Evolutionary conservation across 805 yeast species (phyloP).

Genomic region (Ogataea glucozyma): DNA sequence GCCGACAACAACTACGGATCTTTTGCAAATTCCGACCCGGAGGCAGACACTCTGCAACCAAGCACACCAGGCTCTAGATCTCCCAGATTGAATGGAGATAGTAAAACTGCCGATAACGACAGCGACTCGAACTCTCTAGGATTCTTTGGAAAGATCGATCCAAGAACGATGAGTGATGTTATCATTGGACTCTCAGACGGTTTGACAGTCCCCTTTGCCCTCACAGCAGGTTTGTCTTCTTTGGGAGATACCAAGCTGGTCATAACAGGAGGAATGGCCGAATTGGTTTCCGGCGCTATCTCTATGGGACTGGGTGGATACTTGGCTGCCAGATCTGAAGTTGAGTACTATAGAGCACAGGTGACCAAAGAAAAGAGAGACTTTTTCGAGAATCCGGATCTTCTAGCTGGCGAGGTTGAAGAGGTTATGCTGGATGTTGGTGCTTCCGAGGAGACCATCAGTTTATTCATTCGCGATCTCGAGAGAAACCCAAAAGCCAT

Average conservation of each 20-base stretch:
- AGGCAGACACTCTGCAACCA: constrained; percentile 8
- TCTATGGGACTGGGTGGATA: constrained; percentile 98
- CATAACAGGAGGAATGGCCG: constrained; percentile 97
- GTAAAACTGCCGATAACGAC: background rate
- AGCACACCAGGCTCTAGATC: constrained; percentile 1
- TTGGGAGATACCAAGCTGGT: constrained; percentile 88
- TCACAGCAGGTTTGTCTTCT: constrained; percentile 92
- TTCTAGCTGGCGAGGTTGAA: constrained; percentile 73
- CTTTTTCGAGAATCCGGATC: constrained; percentile 63
- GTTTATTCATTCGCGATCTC: constrained; percentile 73
- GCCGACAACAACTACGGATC: constrained; percentile 17
- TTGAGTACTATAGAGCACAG: constrained; percentile 70
- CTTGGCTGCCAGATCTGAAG: constrained; percentile 89
- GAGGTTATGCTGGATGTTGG: constrained; percentile 79
- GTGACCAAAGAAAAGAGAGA: constrained; percentile 69
- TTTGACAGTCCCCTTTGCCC: constrained; percentile 96
- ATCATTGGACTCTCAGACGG: constrained; percentile 96
- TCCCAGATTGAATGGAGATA: constrained; percentile 5
- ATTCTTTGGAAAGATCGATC: constrained; percentile 64
- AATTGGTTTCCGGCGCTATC: constrained; percentile 93
- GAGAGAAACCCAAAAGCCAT: constrained; percentile 74
- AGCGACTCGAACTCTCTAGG: constrained; percentile 7
- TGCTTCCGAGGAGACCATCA: constrained; percentile 69
- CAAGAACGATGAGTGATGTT: constrained; percentile 90
- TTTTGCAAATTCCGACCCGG: constrained; percentile 11